Base-by-base conservation (phyloP, 2,329 filamentous ascomycete genomes). In the Bimuria novae-zelandiae region DNA sequence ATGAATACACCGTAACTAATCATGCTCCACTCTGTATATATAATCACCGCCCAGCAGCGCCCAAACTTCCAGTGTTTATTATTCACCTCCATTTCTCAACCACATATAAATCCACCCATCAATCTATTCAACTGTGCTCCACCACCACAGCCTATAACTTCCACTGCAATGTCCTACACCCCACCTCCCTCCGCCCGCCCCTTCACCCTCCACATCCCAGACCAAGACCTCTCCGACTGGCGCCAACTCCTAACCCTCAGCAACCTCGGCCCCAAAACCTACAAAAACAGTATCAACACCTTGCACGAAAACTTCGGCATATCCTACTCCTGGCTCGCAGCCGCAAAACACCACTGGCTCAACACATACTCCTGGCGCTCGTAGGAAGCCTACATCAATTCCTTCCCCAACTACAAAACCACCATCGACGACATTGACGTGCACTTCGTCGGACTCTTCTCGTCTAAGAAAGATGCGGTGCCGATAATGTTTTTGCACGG, bases 381-480 rank as follows among this genome's bases (percentile, higher is more conserved):
- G 1, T 56, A 67, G 44, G 78, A 77, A 57, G 69, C 69, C 25
- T 64, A 69, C 37, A 79, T 82, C 63, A 83, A 83, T 59, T 76
- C 72, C 4, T 81, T 81, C 43, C 78, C 80, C 11, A 81, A 84
- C 62, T 84, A 78, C 66, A 79, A 69, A 3, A 73, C 75, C 14
- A 61, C 73, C 7, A 73, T 83, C 48, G 72, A 78, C 27, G 65
- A 68, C 14, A 66, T 79, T 39, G 68, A 75, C 11, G 67, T 85
- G 30, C 82, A 85, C 59, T 85, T 85, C 59, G 63, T 79, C 1
- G 82, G 75, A 0, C 68, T 85, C 0, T 86, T 85, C 51, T 85
- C 83, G 0, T 63, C 77, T 50, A 80, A 78, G 27, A 57, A 71
- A 3, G 77, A 82, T 56, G 84, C 83, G 0, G 71, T 80, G 6